Percentiles rank a stretch among this genome's conserved stretches.
Conservation (phyloP, 176 grass and related monocot genomes). For the Cymbopogon citratus region DNA sequence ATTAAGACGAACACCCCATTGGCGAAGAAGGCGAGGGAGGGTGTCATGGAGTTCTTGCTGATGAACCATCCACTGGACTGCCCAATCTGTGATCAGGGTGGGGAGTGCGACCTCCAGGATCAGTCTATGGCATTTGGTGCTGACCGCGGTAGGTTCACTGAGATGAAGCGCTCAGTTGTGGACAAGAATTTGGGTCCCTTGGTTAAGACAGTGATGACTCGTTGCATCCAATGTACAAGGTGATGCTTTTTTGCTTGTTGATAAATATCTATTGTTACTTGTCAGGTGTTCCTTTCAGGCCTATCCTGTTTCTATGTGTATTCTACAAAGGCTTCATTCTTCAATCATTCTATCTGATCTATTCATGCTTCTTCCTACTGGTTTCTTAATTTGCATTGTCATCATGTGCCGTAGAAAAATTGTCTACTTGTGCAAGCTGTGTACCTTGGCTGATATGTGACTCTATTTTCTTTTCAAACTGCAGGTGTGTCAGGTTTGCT, state of each 20-base stretch:
- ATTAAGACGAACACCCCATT: slow-evolving; percentile 93
- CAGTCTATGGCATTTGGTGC: slow-evolving; percentile 98
- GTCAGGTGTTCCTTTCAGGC: too few species aligned
- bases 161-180: slow-evolving; percentile 96
- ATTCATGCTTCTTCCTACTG: neutral
- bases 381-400: slow-evolving; percentile 9
- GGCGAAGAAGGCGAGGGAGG: slow-evolving; percentile 97
- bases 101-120: slow-evolving; percentile 95
- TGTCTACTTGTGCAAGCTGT: neutral
- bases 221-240: slow-evolving; percentile 99
- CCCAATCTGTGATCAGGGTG: slow-evolving; percentile 97
- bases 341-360: neutral
- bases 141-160: slow-evolving; percentile 90
- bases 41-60: slow-evolving; percentile 97
- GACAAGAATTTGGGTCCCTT: slow-evolving; percentile 96
- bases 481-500: slow-evolving; percentile 93
- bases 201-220: slow-evolving; percentile 99
- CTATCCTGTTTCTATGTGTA: neutral
- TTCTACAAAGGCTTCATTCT: neutral
- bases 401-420: neutral
- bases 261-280: neutral
- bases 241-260: slow-evolving; percentile 25
- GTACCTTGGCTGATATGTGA: neutral
- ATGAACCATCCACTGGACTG: slow-evolving; percentile 98
- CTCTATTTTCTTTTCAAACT: neutral